Percentiles rank a stretch among this genome's conserved stretches.
phyloP scores from a whole-genome alignment of 352 stramenopile species.

The Elongisporangium prolatum region DNA sequence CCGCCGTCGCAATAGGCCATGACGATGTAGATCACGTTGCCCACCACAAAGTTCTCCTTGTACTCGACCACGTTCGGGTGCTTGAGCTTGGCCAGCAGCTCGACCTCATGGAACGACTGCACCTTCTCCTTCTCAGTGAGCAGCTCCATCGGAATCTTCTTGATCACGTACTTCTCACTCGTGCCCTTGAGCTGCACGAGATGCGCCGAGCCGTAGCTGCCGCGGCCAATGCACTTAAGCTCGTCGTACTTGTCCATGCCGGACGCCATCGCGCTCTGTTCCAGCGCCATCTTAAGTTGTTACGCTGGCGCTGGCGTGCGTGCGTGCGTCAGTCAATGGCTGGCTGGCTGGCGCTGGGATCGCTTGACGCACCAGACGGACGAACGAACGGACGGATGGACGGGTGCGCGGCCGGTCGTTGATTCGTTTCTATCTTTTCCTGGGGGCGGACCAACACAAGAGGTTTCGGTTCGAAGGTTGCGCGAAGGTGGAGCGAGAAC shows the following conservation, averaged over 20 bases:
- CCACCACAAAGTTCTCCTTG: constrained; percentile 85
- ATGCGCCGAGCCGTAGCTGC: constrained; percentile 73
- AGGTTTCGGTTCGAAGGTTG: constrained; percentile 14
- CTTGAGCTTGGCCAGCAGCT: constrained; percentile 87
- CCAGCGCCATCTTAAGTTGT: constrained; percentile 16
- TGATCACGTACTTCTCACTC: constrained; percentile 61
- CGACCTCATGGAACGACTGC: constrained; percentile 80
- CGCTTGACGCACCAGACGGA: neutral
- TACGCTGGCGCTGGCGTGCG: too few relatives aligned
- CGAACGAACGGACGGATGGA: constrained; percentile 5
- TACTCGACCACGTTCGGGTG: constrained; percentile 95
- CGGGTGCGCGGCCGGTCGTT: neutral
- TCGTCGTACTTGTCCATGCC: constrained; percentile 76
- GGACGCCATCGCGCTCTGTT: neutral
- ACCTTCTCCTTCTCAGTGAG: constrained; percentile 72
- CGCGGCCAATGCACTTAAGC: constrained; percentile 67
- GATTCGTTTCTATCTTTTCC: constrained; percentile 1
- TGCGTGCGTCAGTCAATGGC: constrained; percentile 2
- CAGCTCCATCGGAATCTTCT: constrained; percentile 86
- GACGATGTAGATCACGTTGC: constrained; percentile 89
- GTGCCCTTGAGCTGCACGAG: constrained; percentile 42
- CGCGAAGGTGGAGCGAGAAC: constrained; percentile 17
- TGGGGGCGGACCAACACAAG: neutral
- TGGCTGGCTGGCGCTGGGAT: neutral
- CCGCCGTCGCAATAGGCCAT: constrained; percentile 95